Evolutionary conservation across 345 rosid genomes (phyloP).

Genomic region (Eutrema yunnanense): DNA sequence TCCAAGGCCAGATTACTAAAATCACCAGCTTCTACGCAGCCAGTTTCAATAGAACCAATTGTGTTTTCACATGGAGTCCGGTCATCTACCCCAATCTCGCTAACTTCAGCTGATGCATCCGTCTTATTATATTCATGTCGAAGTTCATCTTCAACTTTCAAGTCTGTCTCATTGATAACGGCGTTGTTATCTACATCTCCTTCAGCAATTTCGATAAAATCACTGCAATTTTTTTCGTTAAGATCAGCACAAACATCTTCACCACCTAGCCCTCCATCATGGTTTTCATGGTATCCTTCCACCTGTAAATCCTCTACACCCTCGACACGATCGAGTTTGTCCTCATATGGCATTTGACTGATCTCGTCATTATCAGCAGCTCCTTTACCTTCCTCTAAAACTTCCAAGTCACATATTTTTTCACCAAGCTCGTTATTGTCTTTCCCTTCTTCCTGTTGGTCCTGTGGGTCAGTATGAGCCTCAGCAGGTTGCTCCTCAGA

Average conservation of each 20-base stretch:
- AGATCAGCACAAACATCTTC: constrained; percentile 29
- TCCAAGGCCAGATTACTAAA: constrained; percentile 25
- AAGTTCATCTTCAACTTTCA: constrained; percentile 28
- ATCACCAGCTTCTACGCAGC: constrained; percentile 25
- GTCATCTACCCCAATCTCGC: constrained; percentile 27
- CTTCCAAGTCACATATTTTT: constrained; percentile 41
- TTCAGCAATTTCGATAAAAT: constrained; percentile 30
- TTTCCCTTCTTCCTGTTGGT: constrained; percentile 17
- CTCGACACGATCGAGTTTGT: constrained; percentile 24
- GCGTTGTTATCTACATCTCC: constrained; percentile 18
- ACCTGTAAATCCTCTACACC: constrained; percentile 27
- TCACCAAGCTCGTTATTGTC: constrained; percentile 36
- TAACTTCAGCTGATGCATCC: constrained; percentile 28
- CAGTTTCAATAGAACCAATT: constrained; percentile 22
- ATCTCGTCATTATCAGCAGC: constrained; percentile 36
- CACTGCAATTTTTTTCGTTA: constrained; percentile 20
- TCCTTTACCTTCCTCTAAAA: constrained; percentile 31
- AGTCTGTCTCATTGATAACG: constrained; percentile 32
- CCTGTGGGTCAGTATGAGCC: constrained; percentile 4
- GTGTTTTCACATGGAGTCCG: constrained; percentile 21
- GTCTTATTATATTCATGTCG: constrained; percentile 38
- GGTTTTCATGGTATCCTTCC: constrained; percentile 23
- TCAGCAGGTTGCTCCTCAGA: constrained; percentile 17
- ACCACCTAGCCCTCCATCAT: constrained; percentile 21
- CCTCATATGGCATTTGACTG: constrained; percentile 24